Evolutionary conservation across 1,139 yeast species (phyloP).

Genomic region (Pichia inconspicua): DNA sequence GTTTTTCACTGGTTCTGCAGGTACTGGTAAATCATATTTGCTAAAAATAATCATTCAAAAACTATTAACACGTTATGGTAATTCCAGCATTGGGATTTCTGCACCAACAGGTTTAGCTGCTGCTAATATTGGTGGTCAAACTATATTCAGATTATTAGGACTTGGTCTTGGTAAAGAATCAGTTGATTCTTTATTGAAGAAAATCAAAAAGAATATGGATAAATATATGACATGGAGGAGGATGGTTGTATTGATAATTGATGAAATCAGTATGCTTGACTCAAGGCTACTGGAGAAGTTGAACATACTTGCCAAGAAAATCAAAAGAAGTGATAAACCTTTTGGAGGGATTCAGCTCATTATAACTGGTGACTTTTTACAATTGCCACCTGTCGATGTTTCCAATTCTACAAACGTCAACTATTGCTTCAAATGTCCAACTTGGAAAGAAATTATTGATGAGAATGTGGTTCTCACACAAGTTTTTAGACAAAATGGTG

Average conservation of each 20-base stretch:
- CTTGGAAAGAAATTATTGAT: slow-evolving; percentile 49
- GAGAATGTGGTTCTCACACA: slow-evolving; percentile 52
- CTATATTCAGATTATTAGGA: slow-evolving; percentile 72
- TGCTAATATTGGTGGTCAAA: slow-evolving; percentile 75
- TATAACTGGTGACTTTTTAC: slow-evolving; percentile 78
- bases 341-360: slow-evolving; percentile 82
- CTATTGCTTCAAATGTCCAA: slow-evolving; percentile 51
- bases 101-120: slow-evolving; percentile 95
- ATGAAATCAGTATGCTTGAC: slow-evolving; percentile 80
- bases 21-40: slow-evolving; percentile 79
- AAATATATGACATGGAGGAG: slow-evolving; percentile 43
- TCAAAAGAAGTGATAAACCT: slow-evolving; percentile 42
- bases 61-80: slow-evolving; percentile 36
- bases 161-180: slow-evolving; percentile 61
- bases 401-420: slow-evolving; percentile 18
- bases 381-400: slow-evolving; percentile 67
- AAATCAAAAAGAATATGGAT: slow-evolving; percentile 36
- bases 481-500: slow-evolving; percentile 71
- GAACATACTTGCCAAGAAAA: slow-evolving; percentile 48
- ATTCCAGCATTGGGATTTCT: slow-evolving; percentile 60
- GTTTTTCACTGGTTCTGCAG: slow-evolving; percentile 77
- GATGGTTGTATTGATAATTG: slow-evolving; percentile 61
- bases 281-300: slow-evolving; percentile 59
- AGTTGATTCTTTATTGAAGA: slow-evolving; percentile 34
- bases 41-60: slow-evolving; percentile 49